Evolutionary conservation across 2,329 filamentous ascomycete species (phyloP), one percentile per base, ranked within the genome.

Genomic region (Microdochium bolleyi): DNA sequence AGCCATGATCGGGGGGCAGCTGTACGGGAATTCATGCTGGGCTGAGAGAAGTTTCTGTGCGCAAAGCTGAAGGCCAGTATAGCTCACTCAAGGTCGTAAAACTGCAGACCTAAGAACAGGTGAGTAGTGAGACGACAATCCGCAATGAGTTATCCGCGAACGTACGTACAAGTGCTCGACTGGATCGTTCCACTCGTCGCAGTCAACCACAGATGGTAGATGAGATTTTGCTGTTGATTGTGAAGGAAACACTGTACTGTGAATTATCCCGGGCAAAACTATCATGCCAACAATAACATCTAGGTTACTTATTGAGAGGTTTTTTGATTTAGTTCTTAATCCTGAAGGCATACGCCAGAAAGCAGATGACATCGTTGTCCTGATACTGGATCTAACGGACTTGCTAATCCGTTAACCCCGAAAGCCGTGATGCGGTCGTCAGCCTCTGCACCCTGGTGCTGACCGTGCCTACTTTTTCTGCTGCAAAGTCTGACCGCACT

Each of bases 1-100:
- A 78, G 70, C 73, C 74, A 78, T 22, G 41, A 46, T 21, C 41
- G 41, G 19, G 16, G 21, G 10, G 41, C 8, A 11, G 41, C 7
- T 8, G 41, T 24, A 8, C 5, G 9, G n/a, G 16, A 16, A 14
- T 5, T 38, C 34, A 19, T 19, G 34, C 14, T 38, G 34, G 11
- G 4, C 3, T 16, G 7, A 11, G 11, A 11, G 27, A 30, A 5
- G 5, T 38, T 38, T 14, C 34, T 38, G 7, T 38, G 34, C 16
- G 34, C n/a, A n/a, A n/a, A n/a, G n/a, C n/a, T n/a, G n/a, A n/a
- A n/a, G n/a, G n/a, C n/a, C n/a, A n/a, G n/a, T n/a, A n/a, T n/a
- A n/a, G n/a, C n/a, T n/a, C n/a, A n/a, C n/a, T n/a, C n/a, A n/a
- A n/a, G n/a, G n/a, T n/a, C n/a, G n/a, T n/a, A n/a, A n/a, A n/a